phyloP scores from a whole-genome alignment of 306 rosid genomes.

The Albizia julibrissin region DNA sequence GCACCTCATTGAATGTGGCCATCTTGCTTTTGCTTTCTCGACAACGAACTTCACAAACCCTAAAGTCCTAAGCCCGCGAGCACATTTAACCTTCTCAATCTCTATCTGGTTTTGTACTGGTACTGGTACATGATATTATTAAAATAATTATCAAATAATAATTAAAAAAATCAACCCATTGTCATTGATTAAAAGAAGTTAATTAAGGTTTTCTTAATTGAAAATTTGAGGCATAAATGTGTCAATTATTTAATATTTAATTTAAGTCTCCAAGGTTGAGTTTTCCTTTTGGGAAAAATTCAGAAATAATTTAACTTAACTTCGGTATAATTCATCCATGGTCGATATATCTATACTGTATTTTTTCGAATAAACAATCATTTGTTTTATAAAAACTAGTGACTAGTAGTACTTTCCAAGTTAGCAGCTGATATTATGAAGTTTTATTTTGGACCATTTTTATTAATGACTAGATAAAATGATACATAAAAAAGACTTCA shows the following conservation, averaged over 20 bases:
- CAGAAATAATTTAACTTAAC: not conserved
- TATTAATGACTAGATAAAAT: too few relatives aligned
- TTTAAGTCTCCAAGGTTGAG: not conserved
- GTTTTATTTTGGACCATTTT: too few relatives aligned
- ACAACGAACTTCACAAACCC: not conserved
- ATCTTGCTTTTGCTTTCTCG: conserved; percentile 23
- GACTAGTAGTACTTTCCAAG: too few relatives aligned
- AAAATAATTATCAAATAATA: too few relatives aligned
- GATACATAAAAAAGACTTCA: too few relatives aligned
- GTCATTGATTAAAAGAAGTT: too few relatives aligned
- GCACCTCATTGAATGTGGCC: conserved; percentile 94
- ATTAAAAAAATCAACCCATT: too few relatives aligned
- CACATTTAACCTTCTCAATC: not conserved
- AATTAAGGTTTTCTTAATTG: not conserved
- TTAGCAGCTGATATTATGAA: too few relatives aligned
- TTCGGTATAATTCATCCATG: not conserved
- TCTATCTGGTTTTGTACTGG: not conserved
- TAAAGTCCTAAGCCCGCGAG: not conserved
- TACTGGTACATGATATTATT: not conserved
- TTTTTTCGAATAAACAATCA: not conserved
- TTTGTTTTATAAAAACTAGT: not conserved
- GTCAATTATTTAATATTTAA: not conserved
- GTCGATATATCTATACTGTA: not conserved
- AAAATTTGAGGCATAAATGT: not conserved
- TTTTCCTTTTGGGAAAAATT: not conserved